Evolutionary conservation across 495 filamentous ascomycete genomes (phyloP), one percentile per base, ranked within the genome.

Genomic region (Penicillium arizonense): DNA sequence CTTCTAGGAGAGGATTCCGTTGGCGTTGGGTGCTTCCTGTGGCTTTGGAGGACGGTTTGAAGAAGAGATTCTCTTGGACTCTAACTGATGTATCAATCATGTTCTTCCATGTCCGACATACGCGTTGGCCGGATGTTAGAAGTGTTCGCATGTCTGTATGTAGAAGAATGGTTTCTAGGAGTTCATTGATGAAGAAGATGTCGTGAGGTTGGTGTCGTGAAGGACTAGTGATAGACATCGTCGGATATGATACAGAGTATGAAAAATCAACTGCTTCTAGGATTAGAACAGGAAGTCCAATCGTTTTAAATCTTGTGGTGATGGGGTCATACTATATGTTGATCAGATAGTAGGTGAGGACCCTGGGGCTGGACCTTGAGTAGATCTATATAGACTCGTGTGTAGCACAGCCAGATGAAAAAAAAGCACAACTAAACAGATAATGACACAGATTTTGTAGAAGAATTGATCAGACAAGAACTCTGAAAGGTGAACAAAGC

Each of bases 61-160:
- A 32, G 38, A 50, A 50, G 20, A 50, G 48, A 6, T 12, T 7
- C 12, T 50, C 38, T 43, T 52, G 47, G 23, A 56, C n/a, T n/a
- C 3, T 32, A n/a, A 23, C 12, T 14, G 41, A 51, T 35, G 42
- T 30, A 3, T 14, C 40, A 16, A 56, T 52, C 28, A 34, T 30
- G 5, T 18, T 12, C 2, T 41, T 51, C 54, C 54, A 56, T 6
- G 4, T 11, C 11, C 11, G 47, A 24, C 48, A 56, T n/a, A 56
- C 54, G 30, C 54, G 47, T 20, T 52, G 47, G n/a, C 34, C 54
- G 9, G 54, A 56, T 38, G 34, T 56, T 32, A 56, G 28, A 1
- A 56, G 35, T 2, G 54, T 56, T 4, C 24, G 33, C 13, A 28
- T 52, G 20, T 52, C 54, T 26, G 39, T 24, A 7, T 52, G 32